Conservation (phyloP, 1,284 basidiomycete genomes). For the Stygiomarasmius scandens region DNA sequence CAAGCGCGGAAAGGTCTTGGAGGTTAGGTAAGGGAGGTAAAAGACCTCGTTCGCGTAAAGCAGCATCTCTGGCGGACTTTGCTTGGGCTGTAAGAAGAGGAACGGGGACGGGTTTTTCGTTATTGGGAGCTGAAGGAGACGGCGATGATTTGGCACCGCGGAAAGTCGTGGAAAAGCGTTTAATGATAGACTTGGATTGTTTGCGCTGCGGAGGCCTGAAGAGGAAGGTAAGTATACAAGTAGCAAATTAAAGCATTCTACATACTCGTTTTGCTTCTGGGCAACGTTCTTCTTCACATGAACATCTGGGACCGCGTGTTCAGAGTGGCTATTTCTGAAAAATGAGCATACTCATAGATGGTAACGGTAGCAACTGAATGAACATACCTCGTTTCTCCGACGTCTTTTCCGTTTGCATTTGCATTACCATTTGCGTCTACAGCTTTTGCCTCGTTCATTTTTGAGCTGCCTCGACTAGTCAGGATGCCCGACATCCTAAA, state of each 20-base stretch:
- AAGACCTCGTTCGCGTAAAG: slow-evolving; percentile 55
- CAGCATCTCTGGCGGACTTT: slow-evolving; percentile 42
- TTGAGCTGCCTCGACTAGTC: slow-evolving; percentile 1
- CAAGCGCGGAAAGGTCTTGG: slow-evolving; percentile 49
- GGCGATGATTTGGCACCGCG: not conserved
- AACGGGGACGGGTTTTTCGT: slow-evolving; percentile 3
- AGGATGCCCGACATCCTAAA: slow-evolving; percentile 8
- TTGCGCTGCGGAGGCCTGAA: not conserved
- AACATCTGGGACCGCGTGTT: not conserved
- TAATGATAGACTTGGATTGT: not conserved
- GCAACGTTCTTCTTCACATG: no score
- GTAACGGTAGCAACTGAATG: not conserved
- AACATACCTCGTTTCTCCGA: not conserved
- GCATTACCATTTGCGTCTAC: not conserved
- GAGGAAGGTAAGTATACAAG: not conserved
- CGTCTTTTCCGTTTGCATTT: slow-evolving; percentile 8
- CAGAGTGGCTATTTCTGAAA: not conserved
- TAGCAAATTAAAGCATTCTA: no score
- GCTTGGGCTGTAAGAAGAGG: slow-evolving; percentile 3
- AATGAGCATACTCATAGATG: not conserved
- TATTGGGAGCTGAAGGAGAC: not conserved
- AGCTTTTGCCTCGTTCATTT: not conserved
- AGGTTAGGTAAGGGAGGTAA: slow-evolving; percentile 43
- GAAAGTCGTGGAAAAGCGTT: slow-evolving; percentile 8
- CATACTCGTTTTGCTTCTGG: no score